Conservation (phyloP, 2,329 filamentous ascomycete genomes). For the Coniella vitis region DNA sequence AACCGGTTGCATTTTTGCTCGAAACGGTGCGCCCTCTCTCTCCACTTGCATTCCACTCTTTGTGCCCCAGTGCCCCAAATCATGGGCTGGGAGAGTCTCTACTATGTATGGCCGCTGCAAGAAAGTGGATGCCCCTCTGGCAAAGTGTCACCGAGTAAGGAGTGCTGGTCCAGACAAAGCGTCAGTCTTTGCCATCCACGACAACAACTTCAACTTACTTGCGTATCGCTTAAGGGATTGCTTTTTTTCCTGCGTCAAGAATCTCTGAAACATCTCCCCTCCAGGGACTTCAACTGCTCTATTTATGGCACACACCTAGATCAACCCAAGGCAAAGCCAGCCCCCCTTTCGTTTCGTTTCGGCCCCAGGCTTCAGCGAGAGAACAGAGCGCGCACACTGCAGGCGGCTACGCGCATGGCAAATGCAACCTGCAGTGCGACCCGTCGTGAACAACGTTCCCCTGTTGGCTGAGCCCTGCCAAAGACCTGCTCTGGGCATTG, state of each 20-base stretch:
- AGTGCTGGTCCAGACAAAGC: background rate
- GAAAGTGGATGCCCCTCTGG: conserved; percentile 5
- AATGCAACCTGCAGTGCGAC: conserved; percentile 3
- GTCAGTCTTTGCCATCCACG: too few species aligned
- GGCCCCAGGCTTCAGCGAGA: conserved; percentile 1
- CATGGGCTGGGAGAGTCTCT: conserved; percentile 1
- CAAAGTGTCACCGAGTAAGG: background rate
- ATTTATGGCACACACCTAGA: too few species aligned
- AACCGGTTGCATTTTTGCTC: too few species aligned
- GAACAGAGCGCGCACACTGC: background rate
- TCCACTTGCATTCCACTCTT: background rate
- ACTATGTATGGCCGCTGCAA: conserved; percentile 3
- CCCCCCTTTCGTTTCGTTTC: too few species aligned
- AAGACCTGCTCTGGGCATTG: conserved; percentile 7
- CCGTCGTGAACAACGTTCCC: conserved; percentile 13
- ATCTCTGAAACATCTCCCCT: conserved; percentile 1
- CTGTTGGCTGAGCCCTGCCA: conserved; percentile 11
- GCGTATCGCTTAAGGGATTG: background rate
- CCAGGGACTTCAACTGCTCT: too few species aligned
- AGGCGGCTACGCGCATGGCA: background rate
- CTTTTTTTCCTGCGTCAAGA: too few species aligned
- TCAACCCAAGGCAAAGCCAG: too few species aligned
- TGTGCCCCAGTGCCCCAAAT: background rate
- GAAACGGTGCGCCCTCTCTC: background rate
- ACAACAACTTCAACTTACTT: too few species aligned